Percentiles rank a stretch among this genome's conserved stretches.
Conservation (phyloP, 1,284 basidiomycete species). For the Exsudoporus floridanus region DNA sequence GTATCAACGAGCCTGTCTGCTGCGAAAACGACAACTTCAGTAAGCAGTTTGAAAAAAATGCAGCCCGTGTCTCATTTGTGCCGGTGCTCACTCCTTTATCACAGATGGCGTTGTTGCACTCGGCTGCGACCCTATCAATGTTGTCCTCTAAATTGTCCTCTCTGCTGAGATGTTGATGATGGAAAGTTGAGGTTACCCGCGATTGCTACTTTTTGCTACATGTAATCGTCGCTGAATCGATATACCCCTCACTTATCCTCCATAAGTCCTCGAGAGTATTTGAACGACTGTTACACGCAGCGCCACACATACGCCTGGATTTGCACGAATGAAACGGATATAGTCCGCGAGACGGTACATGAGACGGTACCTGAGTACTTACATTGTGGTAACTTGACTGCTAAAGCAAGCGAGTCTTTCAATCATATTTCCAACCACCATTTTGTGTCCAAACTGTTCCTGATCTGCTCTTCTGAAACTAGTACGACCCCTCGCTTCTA, state of each 20-base stretch:
- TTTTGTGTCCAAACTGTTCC: not conserved
- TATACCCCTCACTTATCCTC: not conserved
- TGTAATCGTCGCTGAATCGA: not conserved
- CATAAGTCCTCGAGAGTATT: not conserved
- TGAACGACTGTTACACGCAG: too few relatives aligned
- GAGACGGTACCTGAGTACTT: too few relatives aligned
- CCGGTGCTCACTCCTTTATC: not conserved
- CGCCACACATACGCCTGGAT: not conserved
- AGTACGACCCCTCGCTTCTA: too few relatives aligned
- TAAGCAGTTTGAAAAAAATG: not conserved
- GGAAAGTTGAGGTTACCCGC: not conserved
- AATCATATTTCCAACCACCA: too few relatives aligned
- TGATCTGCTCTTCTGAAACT: not conserved
- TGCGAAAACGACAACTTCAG: constrained; percentile 2
- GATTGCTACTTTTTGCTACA: not conserved
- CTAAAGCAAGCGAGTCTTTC: too few relatives aligned
- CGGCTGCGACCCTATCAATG: not conserved
- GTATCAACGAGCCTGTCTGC: constrained; percentile 3
- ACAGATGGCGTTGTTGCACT: not conserved
- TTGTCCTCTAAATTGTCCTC: not conserved
- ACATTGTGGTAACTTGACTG: too few relatives aligned
- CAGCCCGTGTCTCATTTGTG: not conserved
- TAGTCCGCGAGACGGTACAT: too few relatives aligned
- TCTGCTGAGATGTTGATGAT: not conserved
- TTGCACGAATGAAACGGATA: not conserved